Conservation (phyloP, 805 yeast species). For the Kodamaea fukazawae region DNA sequence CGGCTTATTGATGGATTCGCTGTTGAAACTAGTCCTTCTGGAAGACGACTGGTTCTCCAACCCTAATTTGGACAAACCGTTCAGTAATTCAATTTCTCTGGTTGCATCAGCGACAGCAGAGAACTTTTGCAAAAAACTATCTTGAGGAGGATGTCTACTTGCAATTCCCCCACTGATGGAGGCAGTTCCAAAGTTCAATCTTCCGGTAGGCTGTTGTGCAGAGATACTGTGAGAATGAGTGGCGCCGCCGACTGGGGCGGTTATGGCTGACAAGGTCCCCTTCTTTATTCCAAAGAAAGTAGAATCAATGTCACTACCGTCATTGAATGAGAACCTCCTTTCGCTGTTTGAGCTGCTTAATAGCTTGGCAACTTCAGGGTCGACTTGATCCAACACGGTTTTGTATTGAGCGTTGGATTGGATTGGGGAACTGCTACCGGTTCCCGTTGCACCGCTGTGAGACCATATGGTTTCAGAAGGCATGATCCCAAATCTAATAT, state of each 20-base stretch:
- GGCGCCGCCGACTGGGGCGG: constrained; percentile 41
- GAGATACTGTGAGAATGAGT: constrained; percentile 17
- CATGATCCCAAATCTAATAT: constrained; percentile 19
- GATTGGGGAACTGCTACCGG: constrained; percentile 11
- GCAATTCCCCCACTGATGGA: constrained; percentile 58
- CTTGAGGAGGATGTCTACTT: constrained; percentile 44
- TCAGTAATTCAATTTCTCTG: constrained; percentile 55
- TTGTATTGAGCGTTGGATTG: constrained; percentile 23
- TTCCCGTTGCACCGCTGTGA: constrained; percentile 15
- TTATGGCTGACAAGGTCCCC: constrained; percentile 47
- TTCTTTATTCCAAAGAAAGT: constrained; percentile 45
- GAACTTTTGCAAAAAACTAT: constrained; percentile 59
- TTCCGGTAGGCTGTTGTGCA: constrained; percentile 22
- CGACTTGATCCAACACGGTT: constrained; percentile 37
- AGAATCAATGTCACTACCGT: constrained; percentile 43
- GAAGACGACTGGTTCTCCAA: constrained; percentile 35
- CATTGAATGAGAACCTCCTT: constrained; percentile 42
- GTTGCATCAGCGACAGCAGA: constrained; percentile 68
- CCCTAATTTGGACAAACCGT: constrained; percentile 37
- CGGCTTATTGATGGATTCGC: constrained; percentile 19
- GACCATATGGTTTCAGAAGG: constrained; percentile 46
- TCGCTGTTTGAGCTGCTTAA: constrained; percentile 18
- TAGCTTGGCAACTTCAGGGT: constrained; percentile 40
- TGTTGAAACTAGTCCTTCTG: constrained; percentile 54
- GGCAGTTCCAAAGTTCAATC: constrained; percentile 53